Evolutionary conservation across 106 monocot species (phyloP), one percentile per base, ranked within the genome.

Genomic region (Triglochin maritima): DNA sequence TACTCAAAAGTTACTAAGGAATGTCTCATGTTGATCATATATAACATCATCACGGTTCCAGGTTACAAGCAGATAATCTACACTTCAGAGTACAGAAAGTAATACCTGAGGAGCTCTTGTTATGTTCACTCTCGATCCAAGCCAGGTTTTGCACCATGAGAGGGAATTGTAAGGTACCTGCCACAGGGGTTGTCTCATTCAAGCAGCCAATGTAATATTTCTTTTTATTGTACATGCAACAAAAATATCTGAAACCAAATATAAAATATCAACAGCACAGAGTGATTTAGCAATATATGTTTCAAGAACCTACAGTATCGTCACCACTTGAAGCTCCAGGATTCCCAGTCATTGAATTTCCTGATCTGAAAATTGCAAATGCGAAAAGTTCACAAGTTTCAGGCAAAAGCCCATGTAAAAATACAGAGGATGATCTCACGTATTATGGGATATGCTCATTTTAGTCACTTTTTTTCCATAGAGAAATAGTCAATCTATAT

Each of bases 141-240:
- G 84, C 96, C 96, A 98, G 9, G 87, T 88, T 65, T 91, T 98
- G 82, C 96, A 96, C 96, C 96, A 98, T 49, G 96, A 91, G 13
- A 98, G 88, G 44, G 96, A 98, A 78, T 91, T 71, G 62, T 91
- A 98, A 3, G 96, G 64, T 49, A 98, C 96, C 96, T 98, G 79
- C 17, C 17, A 71, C 53, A 68, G 69, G 67, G 29, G 6, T 54
- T 51, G 17, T 41, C 73, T 8, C 67, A 16, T 65, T 52, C 52
- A 52, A 29, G 29, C 29, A 29, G 29, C 29, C 29, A 29, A 29
- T 29, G 1, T 29, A 29, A 29, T 29, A 59, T 59, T 59, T 55
- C 10, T 4, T 12, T 55, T n/a, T 55, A 3, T 55, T 55, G 55
- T 62, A 10, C 42, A 7, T 41, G 62, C 2, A 5, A 44, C 9